Percentiles rank a stretch among this genome's conserved stretches.
Conservation (phyloP, 163 green algal genomes). For the Chlamydomonas reinhardtii region DNA sequence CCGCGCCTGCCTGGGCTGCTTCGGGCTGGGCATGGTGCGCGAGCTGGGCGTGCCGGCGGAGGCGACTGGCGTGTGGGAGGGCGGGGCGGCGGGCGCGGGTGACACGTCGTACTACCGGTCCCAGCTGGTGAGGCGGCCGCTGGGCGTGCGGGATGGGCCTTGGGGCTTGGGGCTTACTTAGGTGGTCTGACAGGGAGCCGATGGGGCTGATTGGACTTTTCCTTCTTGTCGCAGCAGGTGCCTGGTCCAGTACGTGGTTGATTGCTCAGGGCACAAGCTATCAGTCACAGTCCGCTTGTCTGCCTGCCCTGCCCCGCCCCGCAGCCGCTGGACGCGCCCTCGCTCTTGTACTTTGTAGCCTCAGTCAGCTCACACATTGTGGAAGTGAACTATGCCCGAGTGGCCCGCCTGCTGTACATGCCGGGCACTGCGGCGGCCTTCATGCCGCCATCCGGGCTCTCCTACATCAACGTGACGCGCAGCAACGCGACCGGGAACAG, state of each 20-base stretch:
- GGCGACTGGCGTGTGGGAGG: not conserved
- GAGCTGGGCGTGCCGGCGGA: not conserved
- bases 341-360: conserved; percentile 10
- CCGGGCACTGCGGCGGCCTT: not conserved
- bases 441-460: not conserved
- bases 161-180: no score
- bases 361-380: not conserved
- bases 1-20: conserved; percentile 6
- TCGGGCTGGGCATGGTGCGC: conserved; percentile 9
- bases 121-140: not conserved
- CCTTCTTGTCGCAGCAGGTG: no score
- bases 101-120: conserved; percentile 8
- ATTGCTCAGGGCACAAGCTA: no score
- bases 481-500: not conserved
- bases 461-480: not conserved
- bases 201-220: no score
- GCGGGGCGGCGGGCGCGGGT: not conserved
- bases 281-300: no score
- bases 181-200: no score
- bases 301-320: no score
- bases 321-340: not conserved
- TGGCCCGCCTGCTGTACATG: conserved; percentile 3
- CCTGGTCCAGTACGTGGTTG: no score
- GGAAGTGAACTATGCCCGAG: not conserved
- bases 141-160: no score